These are phyloP conservation scores for Russula virescens DNA, from an alignment of 768 basidiomycete species.

Conservation along the genomic window DNA sequence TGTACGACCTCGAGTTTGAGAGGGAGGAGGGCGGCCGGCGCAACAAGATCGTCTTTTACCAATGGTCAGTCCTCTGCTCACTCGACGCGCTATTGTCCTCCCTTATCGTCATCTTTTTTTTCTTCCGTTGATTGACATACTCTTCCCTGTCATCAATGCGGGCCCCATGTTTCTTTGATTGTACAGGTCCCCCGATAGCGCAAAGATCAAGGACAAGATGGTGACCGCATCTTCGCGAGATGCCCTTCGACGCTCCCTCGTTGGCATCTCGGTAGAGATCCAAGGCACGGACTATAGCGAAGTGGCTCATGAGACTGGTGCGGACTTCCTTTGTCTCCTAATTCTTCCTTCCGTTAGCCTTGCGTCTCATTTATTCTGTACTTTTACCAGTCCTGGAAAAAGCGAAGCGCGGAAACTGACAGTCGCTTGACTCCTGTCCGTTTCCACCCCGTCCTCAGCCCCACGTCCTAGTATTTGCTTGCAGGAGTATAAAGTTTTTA, in stretches of 20 bases:
- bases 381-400: slow-evolving; percentile 28
- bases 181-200: slow-evolving; percentile 76
- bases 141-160: neutral
- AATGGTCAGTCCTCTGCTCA: slow-evolving; percentile 55
- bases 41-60: slow-evolving; percentile 79
- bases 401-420: slow-evolving; percentile 26
- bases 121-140: neutral
- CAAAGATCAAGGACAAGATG: slow-evolving; percentile 92
- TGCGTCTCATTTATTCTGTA: neutral
- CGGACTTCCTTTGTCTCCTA: slow-evolving; percentile 26
- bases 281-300: slow-evolving; percentile 80
- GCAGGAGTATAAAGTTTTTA: slow-evolving; percentile 26
- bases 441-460: slow-evolving; percentile 1
- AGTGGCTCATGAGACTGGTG: slow-evolving; percentile 65
- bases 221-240: slow-evolving; percentile 84
- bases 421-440: neutral
- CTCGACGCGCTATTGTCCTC: no score
- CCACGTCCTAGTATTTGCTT: slow-evolving; percentile 14
- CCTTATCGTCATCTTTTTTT: neutral
- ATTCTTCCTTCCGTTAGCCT: neutral
- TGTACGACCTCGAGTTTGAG: slow-evolving; percentile 87
- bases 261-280: slow-evolving; percentile 74
- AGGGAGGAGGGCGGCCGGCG: slow-evolving; percentile 68
- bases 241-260: slow-evolving; percentile 63
- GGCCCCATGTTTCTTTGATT: no score